Evolutionary conservation across 2,329 filamentous ascomycete species (phyloP), one percentile per base, ranked within the genome.

Genomic region (Dendryphion nanum): DNA sequence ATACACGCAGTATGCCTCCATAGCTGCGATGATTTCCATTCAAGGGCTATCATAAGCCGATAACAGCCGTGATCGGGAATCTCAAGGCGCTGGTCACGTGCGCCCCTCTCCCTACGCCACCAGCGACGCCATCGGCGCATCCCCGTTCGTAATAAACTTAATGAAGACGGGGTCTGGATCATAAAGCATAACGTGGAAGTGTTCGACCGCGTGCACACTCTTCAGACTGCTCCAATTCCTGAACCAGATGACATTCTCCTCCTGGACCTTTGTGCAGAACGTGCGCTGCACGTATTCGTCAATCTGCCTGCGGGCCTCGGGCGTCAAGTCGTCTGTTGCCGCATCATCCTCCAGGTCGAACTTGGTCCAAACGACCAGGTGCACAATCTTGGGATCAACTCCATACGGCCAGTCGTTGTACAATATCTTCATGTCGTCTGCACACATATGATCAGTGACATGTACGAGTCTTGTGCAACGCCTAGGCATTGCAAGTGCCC

Each of bases 361-460:
- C 66, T 95, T 95, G 33, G 86, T 93, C 91, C 91, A 97, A 10
- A 95, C 81, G 4, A 95, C 87, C 3, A 96, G 72, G 61, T 96
- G 91, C 13, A 87, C 78, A 47, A 95, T 90, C 35, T 78, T 75
- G 32, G 72, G 59, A 53, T 93, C 88, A 37, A 96, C 74, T 0
- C 88, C 89, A 57, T 96, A 97, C 1, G 91, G 91, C 87, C 89
- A 96, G 73, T 97, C 90, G 59, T 97, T 97, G 67, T 78, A 80
- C 28, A 95, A 65, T 33, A 95, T 82, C 63, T 82, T 89, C 53
- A 83, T 69, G 56, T 93, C 85, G 32, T 69, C 74, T 75, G n/a
- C n/a, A n/a, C n/a, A 44, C 29, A n/a, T 33, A 13, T 28, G 30
- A 39, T 33, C 16, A 18, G 31, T 14, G 1, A 12, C 24, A 23